Percentiles rank a stretch among this genome's conserved stretches.
Evolutionary conservation across 768 basidiomycete species (phyloP).

Genomic region (Pholiota molesta): DNA sequence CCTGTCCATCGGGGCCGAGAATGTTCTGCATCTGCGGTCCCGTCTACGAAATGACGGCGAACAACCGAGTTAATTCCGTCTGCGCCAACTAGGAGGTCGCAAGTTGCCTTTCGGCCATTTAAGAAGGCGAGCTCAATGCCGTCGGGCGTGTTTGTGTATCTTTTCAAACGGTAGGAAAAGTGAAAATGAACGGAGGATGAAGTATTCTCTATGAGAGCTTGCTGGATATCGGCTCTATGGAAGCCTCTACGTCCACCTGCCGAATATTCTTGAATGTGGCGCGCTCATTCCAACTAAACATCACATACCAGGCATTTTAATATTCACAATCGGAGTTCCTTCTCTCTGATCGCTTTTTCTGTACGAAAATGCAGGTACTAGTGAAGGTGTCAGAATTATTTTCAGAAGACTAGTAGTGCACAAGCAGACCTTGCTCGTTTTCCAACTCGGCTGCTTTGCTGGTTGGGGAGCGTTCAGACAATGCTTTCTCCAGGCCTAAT

Average conservation of each 20-base stretch:
- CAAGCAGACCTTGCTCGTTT: not conserved
- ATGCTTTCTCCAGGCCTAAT: slow-evolving; percentile 35
- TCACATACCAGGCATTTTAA: slow-evolving; percentile 18
- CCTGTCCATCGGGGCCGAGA: slow-evolving; percentile 1
- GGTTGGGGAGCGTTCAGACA: slow-evolving; percentile 10
- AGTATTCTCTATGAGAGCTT: slow-evolving; percentile 46
- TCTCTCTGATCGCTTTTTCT: slow-evolving; percentile 21
- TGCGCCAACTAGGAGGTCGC: slow-evolving; percentile 43
- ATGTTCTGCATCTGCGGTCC: not conserved
- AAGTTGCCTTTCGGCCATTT: slow-evolving; percentile 34
- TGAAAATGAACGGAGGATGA: slow-evolving; percentile 34
- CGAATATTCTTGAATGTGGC: no score
- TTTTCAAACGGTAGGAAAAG: slow-evolving; percentile 44
- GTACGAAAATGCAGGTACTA: slow-evolving; percentile 10
- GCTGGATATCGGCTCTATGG: slow-evolving; percentile 55
- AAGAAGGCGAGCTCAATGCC: slow-evolving; percentile 35
- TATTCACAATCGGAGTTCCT: slow-evolving; percentile 13
- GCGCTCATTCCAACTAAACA: slow-evolving; percentile 11
- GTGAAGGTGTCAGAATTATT: not conserved
- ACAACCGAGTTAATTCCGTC: slow-evolving; percentile 44
- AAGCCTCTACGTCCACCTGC: slow-evolving; percentile 28
- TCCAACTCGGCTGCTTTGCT: slow-evolving; percentile 1
- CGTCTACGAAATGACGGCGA: slow-evolving; percentile 8
- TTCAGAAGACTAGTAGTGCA: not conserved
- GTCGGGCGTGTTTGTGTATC: slow-evolving; percentile 32